Percentiles rank a stretch among this genome's conserved stretches.
Conservation (phyloP, 1,284 basidiomycete genomes). For the Moniliophthora roreri region DNA sequence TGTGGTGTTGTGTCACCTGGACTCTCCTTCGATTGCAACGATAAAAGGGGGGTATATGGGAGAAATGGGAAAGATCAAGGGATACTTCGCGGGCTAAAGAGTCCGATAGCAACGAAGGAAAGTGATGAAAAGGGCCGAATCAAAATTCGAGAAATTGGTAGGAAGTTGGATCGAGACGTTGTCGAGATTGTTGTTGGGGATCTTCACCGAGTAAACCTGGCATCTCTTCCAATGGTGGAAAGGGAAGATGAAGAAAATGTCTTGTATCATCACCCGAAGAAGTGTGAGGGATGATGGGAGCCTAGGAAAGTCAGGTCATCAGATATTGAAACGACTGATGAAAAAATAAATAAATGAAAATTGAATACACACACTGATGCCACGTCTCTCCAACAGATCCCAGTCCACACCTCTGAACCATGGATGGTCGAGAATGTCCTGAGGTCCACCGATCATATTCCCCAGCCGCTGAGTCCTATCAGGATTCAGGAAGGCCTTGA, state of each 20-base stretch:
- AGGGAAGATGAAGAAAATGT: conserved; percentile 75
- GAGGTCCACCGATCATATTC: conserved; percentile 91
- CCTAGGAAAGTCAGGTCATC: conserved; percentile 41
- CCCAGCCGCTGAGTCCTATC: conserved; percentile 92
- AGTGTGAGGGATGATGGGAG: conserved; percentile 79
- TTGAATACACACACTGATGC: conserved; percentile 60
- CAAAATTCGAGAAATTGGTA: conserved; percentile 77
- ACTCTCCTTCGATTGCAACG: no score
- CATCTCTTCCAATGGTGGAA: conserved; percentile 75
- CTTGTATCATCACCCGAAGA: conserved; percentile 77
- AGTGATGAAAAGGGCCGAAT: conserved; percentile 25
- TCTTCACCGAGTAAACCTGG: conserved; percentile 72
- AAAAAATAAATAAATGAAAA: not conserved
- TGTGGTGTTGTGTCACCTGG: no score
- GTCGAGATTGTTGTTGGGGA: conserved; percentile 49
- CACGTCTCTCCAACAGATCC: conserved; percentile 76
- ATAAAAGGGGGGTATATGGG: no score
- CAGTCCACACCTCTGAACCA: conserved; percentile 96
- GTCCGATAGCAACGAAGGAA: not conserved
- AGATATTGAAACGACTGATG: not conserved
- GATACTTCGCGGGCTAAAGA: no score
- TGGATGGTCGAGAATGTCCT: conserved; percentile 90
- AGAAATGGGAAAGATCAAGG: no score
- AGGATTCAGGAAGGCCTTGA: conserved; percentile 89
- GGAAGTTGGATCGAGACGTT: conserved; percentile 62